These are phyloP conservation scores for Arthrinium phaeospermum DNA, from an alignment of 2,329 filamentous ascomycete genomes.

Conservation along the genomic window DNA sequence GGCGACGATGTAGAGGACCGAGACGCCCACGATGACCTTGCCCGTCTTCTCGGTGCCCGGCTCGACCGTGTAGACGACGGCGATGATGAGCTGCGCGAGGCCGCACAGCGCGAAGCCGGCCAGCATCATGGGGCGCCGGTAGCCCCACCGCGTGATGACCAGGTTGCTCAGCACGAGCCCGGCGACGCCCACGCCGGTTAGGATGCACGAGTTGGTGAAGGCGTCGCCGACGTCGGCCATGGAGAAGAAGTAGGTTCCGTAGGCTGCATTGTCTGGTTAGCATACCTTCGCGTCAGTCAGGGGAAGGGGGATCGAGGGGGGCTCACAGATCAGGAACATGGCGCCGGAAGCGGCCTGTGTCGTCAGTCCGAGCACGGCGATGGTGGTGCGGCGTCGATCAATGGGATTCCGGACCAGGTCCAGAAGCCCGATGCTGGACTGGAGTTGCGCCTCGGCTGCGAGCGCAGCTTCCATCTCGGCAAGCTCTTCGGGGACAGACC, in stretches of 20 bases:
- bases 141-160: slow-evolving; percentile 53
- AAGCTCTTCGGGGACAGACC: slow-evolving; percentile 40
- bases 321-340: slow-evolving; percentile 49
- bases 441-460: slow-evolving; percentile 39
- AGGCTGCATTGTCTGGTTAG: slow-evolving; percentile 38
- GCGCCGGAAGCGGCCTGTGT: slow-evolving; percentile 52
- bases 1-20: slow-evolving; percentile 53
- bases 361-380: slow-evolving; percentile 48
- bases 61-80: slow-evolving; percentile 50
- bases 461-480: slow-evolving; percentile 45
- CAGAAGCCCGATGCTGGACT: slow-evolving; percentile 41
- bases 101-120: slow-evolving; percentile 53
- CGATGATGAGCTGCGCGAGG: slow-evolving; percentile 56
- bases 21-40: slow-evolving; percentile 52
- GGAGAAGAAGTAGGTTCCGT: slow-evolving; percentile 59
- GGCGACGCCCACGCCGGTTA: slow-evolving; percentile 52
- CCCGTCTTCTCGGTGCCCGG: slow-evolving; percentile 39
- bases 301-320: neutral
- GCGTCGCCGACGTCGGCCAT: slow-evolving; percentile 56
- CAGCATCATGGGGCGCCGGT: slow-evolving; percentile 55
- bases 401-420: slow-evolving; percentile 53
- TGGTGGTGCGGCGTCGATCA: slow-evolving; percentile 48
- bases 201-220: slow-evolving; percentile 57
- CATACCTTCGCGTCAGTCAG: neutral
- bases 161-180: slow-evolving; percentile 55